These are phyloP conservation scores for Cryptococcus amylolentus DNA, from an alignment of 1,284 basidiomycete genomes.

Conservation along the genomic window DNA sequence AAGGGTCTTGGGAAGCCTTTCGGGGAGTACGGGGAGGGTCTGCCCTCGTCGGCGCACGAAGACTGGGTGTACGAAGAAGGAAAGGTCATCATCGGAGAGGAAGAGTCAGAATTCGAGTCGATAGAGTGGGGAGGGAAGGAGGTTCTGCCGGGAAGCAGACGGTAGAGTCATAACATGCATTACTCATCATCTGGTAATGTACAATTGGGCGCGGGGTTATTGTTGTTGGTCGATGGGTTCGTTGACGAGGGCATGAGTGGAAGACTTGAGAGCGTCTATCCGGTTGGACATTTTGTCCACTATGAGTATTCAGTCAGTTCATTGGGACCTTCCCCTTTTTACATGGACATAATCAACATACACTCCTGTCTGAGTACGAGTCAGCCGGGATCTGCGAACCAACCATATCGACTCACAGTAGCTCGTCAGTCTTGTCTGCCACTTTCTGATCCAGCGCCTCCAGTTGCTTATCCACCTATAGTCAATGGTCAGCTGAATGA, in stretches of 20 bases:
- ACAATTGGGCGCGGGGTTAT: not conserved
- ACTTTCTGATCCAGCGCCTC: constrained; percentile 44
- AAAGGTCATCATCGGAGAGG: constrained; percentile 3
- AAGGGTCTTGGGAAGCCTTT: not conserved
- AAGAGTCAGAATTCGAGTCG: constrained; percentile 5
- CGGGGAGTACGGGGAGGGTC: constrained; percentile 10
- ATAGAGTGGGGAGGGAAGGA: constrained; percentile 15
- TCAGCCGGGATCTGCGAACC: not conserved
- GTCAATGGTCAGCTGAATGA: too few relatives aligned
- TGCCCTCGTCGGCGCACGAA: constrained; percentile 14
- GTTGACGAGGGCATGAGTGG: constrained; percentile 27
- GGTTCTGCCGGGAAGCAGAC: constrained; percentile 12
- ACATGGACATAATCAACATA: not conserved
- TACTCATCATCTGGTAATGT: not conserved
- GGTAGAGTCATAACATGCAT: not conserved
- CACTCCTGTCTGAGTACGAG: not conserved
- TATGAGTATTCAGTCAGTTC: constrained; percentile 6
- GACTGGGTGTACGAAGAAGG: constrained; percentile 5
- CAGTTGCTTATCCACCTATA: constrained; percentile 46
- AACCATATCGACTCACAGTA: constrained; percentile 37
- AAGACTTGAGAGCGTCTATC: constrained; percentile 47
- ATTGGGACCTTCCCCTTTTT: not conserved
- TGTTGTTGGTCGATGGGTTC: not conserved
- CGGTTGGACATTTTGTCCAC: constrained; percentile 48
- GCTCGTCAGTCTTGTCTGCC: constrained; percentile 48